Conservation (phyloP, 805 yeast genomes). For the Saccharomycopsis sp. region DNA sequence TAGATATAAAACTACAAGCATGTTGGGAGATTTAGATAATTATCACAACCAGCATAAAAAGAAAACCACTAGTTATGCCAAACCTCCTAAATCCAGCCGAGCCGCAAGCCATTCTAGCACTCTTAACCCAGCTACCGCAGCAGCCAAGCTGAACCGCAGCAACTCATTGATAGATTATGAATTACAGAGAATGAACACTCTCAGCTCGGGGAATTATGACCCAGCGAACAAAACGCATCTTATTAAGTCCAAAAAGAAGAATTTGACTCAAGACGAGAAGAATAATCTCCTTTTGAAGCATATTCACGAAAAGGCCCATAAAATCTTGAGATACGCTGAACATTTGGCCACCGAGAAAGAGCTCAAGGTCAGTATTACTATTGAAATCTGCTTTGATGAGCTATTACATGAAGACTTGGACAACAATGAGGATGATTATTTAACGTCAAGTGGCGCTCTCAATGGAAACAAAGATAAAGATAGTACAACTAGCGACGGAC, state of each 20-base stretch:
- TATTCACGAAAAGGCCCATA: constrained; percentile 4
- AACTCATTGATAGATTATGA: constrained; percentile 10
- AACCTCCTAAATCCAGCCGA: background rate
- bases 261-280: background rate
- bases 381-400: constrained; percentile 21
- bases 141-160: constrained; percentile 1
- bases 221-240: background rate
- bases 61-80: background rate
- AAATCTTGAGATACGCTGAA: constrained; percentile 11
- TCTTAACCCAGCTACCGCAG: background rate
- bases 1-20: constrained; percentile 19
- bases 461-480: background rate
- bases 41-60: constrained; percentile 1
- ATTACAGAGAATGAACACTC: background rate
- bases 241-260: background rate
- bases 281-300: background rate
- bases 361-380: constrained; percentile 14
- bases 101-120: background rate
- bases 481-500: background rate
- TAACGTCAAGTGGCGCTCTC: background rate
- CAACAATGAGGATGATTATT: constrained; percentile 8
- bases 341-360: constrained; percentile 2
- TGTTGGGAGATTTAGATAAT: constrained; percentile 19
- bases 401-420: constrained; percentile 13
- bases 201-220: background rate